Percentiles rank a stretch among this genome's conserved stretches.
Conservation (phyloP, 495 filamentous ascomycete species). For the Neurospora terricola region DNA sequence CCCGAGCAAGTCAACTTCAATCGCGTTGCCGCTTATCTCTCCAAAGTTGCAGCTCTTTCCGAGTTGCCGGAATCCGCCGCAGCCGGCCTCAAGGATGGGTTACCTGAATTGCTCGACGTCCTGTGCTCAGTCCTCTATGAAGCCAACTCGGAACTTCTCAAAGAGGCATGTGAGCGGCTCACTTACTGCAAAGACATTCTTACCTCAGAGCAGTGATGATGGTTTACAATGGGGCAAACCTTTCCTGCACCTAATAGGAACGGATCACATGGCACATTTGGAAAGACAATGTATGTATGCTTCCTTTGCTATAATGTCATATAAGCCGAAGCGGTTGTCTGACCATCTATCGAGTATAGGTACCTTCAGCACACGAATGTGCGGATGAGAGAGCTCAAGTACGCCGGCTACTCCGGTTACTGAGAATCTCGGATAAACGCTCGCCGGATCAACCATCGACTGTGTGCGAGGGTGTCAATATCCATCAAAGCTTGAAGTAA, state of each 20-base stretch:
- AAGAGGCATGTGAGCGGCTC: slow-evolving; percentile 33
- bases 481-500: slow-evolving; percentile 24
- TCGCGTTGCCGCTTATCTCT: slow-evolving; percentile 31
- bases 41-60: slow-evolving; percentile 24
- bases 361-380: background rate
- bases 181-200: slow-evolving; percentile 36
- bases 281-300: background rate
- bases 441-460: background rate
- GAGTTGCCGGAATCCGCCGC: slow-evolving; percentile 29
- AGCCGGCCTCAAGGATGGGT: slow-evolving; percentile 26
- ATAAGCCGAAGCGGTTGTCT: background rate
- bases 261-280: background rate
- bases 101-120: slow-evolving; percentile 34
- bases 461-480: background rate
- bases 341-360: background rate
- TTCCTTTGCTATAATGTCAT: background rate
- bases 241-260: background rate
- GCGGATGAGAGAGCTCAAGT: background rate
- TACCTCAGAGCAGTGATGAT: background rate
- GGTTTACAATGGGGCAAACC: background rate
- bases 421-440: background rate
- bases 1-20: slow-evolving; percentile 18
- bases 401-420: background rate
- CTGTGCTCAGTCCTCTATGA: slow-evolving; percentile 29
- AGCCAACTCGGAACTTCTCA: slow-evolving; percentile 35